Percentiles rank a stretch among this genome's conserved stretches.
Evolutionary conservation across 2,329 filamentous ascomycete genomes (phyloP).

Genomic region (Fusarium sp.): DNA sequence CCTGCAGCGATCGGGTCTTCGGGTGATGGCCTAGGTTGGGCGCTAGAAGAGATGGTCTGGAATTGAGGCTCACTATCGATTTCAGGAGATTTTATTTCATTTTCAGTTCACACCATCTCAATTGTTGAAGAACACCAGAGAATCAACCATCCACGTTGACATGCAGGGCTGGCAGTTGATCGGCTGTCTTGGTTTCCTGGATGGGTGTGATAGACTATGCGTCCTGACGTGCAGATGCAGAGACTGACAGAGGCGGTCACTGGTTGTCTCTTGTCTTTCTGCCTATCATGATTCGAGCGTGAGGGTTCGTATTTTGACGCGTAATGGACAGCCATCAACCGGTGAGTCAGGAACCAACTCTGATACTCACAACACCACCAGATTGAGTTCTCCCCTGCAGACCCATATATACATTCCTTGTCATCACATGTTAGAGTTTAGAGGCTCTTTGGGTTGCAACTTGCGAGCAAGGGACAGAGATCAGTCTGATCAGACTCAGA

Average conservation of each 20-base stretch:
- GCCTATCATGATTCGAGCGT: constrained; percentile 2
- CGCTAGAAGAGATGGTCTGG: constrained; percentile 1
- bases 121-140: not conserved
- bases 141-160: constrained; percentile 7
- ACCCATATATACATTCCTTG: constrained; percentile 20
- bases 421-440: constrained; percentile 38
- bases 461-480: constrained; percentile 3
- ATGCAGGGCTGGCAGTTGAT: constrained; percentile 44
- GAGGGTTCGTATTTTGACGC: constrained; percentile 31
- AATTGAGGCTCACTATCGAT: constrained; percentile 11
- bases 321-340: constrained; percentile 14
- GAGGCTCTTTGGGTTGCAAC: constrained; percentile 34
- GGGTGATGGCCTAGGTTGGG: constrained; percentile 7
- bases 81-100: not conserved
- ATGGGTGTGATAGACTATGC: constrained; percentile 23
- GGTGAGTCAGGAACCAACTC: constrained; percentile 10
- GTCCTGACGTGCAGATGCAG: constrained; percentile 37
- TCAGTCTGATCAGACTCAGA: constrained; percentile 1
- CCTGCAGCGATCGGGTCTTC: constrained; percentile 40
- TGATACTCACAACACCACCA: constrained; percentile 8
- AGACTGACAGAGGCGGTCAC: constrained; percentile 8
- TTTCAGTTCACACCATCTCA: constrained; percentile 20
- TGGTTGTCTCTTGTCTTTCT: constrained; percentile 1
- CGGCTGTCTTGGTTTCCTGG: constrained; percentile 25
- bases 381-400: not conserved